Evolutionary conservation across 768 basidiomycete species (phyloP).

Genomic region (Suillus weaverae): DNA sequence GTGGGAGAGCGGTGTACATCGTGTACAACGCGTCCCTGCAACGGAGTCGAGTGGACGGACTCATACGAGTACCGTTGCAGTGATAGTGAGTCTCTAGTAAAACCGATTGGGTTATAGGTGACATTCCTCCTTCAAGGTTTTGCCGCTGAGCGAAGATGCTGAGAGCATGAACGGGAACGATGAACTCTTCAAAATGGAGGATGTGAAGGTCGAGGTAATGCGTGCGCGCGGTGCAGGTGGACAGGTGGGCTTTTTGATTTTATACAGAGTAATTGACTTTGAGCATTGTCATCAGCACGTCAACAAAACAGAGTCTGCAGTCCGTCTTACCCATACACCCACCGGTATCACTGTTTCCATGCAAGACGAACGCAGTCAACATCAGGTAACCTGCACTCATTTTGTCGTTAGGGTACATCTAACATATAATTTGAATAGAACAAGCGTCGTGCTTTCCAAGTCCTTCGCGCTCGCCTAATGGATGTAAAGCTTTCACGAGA

Average conservation of each 20-base stretch:
- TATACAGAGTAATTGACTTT: background rate
- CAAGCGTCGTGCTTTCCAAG: slow-evolving; percentile 87
- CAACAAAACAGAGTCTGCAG: slow-evolving; percentile 98
- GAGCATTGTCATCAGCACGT: slow-evolving; percentile 65
- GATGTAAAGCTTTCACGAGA: slow-evolving; percentile 75
- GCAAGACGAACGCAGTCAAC: slow-evolving; percentile 97
- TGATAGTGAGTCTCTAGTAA: slow-evolving; percentile 58
- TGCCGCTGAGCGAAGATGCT: slow-evolving; percentile 74
- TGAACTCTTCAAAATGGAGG: slow-evolving; percentile 79
- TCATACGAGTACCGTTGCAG: slow-evolving; percentile 89
- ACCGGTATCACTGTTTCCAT: slow-evolving; percentile 95
- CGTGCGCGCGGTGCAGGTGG: slow-evolving; percentile 96
- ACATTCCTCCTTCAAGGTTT: slow-evolving; percentile 53
- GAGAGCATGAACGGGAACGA: slow-evolving; percentile 48
- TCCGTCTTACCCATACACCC: slow-evolving; percentile 89
- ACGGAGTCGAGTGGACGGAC: slow-evolving; percentile 87
- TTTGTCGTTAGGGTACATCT: background rate
- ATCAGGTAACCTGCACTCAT: slow-evolving; percentile 55
- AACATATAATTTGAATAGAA: slow-evolving; percentile 52
- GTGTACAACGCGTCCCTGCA: slow-evolving; percentile 91
- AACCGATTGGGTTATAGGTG: background rate
- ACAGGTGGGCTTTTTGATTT: slow-evolving; percentile 53
- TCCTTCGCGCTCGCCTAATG: slow-evolving; percentile 83
- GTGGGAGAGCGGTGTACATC: slow-evolving; percentile 95
- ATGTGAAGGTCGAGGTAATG: slow-evolving; percentile 93